These are phyloP conservation scores for Hymenotorrendiella dingleyae DNA, from an alignment of 2,329 filamentous ascomycete genomes.

Conservation along the genomic window DNA sequence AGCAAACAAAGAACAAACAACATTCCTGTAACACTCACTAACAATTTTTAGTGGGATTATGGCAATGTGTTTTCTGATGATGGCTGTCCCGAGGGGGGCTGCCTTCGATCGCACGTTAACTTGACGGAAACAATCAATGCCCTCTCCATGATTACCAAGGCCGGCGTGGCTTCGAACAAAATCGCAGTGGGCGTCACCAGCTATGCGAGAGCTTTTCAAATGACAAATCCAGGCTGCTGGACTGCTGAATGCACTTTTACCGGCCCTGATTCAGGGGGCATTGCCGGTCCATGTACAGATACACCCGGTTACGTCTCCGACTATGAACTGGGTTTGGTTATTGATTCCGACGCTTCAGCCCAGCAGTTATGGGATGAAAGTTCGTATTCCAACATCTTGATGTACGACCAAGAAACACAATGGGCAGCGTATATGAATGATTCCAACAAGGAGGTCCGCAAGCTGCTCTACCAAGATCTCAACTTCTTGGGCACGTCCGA, in stretches of 20 bases:
- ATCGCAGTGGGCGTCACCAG: conserved; percentile 29
- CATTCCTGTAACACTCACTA: no score
- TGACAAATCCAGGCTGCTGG: conserved; percentile 26
- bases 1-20: no score
- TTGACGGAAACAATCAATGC: neutral
- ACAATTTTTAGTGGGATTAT: conserved; percentile 38
- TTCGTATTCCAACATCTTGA: conserved; percentile 16
- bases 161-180: conserved; percentile 26
- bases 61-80: conserved; percentile 25
- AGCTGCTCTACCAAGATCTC: conserved; percentile 14
- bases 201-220: conserved; percentile 32
- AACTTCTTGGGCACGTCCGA: conserved; percentile 30
- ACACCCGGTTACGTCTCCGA: conserved; percentile 31
- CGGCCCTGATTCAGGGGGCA: conserved; percentile 23
- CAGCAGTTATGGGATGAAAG: conserved; percentile 14
- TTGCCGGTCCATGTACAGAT: conserved; percentile 27
- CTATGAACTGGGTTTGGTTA: conserved; percentile 16
- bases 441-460: conserved; percentile 22
- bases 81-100: conserved; percentile 30
- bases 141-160: conserved; percentile 29
- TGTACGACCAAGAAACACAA: conserved; percentile 23
- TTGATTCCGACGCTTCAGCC: neutral
- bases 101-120: conserved; percentile 28
- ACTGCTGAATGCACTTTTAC: conserved; percentile 23
- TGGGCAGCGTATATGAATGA: conserved; percentile 25